Conservation (phyloP, 2,329 filamentous ascomycete species). For the Venturia nashicola region DNA sequence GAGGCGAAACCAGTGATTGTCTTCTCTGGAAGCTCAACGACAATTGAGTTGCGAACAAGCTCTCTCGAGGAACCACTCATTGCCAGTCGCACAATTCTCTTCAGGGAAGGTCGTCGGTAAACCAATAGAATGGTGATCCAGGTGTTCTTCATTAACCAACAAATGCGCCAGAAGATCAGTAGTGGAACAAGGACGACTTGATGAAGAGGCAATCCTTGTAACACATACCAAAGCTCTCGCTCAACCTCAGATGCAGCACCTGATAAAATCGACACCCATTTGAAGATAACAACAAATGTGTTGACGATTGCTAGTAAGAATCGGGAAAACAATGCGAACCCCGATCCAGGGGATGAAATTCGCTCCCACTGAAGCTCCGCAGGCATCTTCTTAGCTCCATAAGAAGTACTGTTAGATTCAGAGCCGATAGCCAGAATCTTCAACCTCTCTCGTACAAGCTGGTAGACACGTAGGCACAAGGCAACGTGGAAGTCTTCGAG, state of each 20-base stretch:
- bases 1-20: constrained; percentile 1
- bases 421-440: neutral
- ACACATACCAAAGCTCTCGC: constrained; percentile 1
- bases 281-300: neutral
- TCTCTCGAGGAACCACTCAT: neutral
- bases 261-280: neutral
- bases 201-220: neutral
- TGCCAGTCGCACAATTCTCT: neutral
- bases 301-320: neutral
- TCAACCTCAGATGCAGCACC: constrained; percentile 3
- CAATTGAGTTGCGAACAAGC: constrained; percentile 1
- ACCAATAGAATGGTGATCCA: neutral
- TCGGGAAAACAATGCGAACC: neutral
- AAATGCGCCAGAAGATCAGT: neutral
- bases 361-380: neutral
- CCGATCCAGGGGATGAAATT: neutral
- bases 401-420: neutral
- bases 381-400: neutral
- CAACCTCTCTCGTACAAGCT: neutral
- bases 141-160: constrained; percentile 1
- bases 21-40: neutral
- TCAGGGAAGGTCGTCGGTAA: neutral
- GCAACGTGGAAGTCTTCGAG: neutral
- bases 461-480: neutral
- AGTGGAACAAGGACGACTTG: neutral